These are phyloP conservation scores for Xylaria sp. DNA, from an alignment of 2,329 filamentous ascomycete genomes.

Conservation along the genomic window DNA sequence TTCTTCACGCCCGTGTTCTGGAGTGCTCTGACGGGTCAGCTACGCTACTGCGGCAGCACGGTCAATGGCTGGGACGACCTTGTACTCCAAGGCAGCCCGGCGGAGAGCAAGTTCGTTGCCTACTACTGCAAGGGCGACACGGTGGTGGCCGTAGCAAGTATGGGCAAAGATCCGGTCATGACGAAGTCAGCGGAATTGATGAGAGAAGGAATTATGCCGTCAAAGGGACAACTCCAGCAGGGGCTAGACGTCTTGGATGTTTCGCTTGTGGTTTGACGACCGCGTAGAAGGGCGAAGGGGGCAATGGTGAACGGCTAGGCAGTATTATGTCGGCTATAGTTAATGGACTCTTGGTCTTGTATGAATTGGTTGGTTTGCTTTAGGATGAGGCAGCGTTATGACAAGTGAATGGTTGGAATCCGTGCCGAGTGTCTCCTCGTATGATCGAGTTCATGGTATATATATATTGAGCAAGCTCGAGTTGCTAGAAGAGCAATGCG, in stretches of 20 bases:
- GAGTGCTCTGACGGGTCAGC: conserved; percentile 89
- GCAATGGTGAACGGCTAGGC: neutral
- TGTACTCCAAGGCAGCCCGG: conserved; percentile 79
- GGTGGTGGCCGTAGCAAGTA: conserved; percentile 89
- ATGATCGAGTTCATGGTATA: neutral
- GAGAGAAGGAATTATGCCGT: conserved; percentile 82
- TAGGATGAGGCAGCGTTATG: neutral
- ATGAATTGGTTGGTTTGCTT: neutral
- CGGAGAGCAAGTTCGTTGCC: conserved; percentile 84
- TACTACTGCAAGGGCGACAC: conserved; percentile 90
- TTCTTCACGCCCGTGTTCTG: conserved; percentile 95
- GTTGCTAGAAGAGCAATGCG: neutral
- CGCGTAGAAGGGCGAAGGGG: neutral
- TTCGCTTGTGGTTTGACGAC: conserved; percentile 42
- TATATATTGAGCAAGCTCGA: neutral
- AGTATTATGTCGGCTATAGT: conserved; percentile 13
- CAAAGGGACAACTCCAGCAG: conserved; percentile 78
- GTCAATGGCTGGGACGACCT: conserved; percentile 85
- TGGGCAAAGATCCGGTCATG: conserved; percentile 92
- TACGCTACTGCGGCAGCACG: conserved; percentile 94
- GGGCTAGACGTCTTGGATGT: conserved; percentile 64
- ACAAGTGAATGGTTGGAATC: neutral
- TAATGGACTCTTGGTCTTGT: neutral
- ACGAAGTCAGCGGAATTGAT: conserved; percentile 85
- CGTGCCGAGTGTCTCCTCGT: neutral